A percentile compares a stretch with the other conserved stretches of the same genome.
phyloP scores from a whole-genome alignment of 345 rosid species.

The Syzygium grande region DNA sequence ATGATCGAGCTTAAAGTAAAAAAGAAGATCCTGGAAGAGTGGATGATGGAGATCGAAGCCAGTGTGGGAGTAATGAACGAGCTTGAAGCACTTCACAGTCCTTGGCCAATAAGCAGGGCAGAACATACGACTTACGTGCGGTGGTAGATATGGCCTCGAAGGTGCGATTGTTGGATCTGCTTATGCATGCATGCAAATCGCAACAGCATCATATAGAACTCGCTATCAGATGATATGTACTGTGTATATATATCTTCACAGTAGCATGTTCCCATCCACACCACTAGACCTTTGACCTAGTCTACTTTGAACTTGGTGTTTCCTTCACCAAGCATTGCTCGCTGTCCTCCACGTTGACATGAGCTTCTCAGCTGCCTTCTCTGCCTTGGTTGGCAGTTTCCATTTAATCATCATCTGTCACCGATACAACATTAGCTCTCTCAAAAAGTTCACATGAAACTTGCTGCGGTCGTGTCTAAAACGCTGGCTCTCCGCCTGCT shows the following conservation, averaged over 20 bases:
- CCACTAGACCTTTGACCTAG: no score
- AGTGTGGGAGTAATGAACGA: no score
- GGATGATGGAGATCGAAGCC: no score
- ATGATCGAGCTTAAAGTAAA: no score
- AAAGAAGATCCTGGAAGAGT: no score
- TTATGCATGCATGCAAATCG: neutral
- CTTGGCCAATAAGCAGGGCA: no score
- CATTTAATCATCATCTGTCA: conserved; percentile 28
- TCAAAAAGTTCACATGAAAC: no score
- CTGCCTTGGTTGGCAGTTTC: conserved; percentile 15
- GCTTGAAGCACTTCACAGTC: no score
- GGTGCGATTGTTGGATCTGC: neutral
- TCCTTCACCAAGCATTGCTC: conserved; percentile 51
- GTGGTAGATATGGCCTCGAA: no score
- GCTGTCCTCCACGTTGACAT: conserved; percentile 42
- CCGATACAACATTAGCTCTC: neutral
- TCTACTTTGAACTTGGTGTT: neutral
- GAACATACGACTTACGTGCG: no score
- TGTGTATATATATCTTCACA: neutral
- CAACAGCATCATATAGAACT: neutral
- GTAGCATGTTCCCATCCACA: no score
- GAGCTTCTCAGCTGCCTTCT: conserved; percentile 34
- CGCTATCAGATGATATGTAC: neutral
- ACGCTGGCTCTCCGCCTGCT: conserved; percentile 17
- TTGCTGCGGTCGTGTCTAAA: no score